Conservation (phyloP, 148 eudicot genomes). For the Persicaria tinctoria region DNA sequence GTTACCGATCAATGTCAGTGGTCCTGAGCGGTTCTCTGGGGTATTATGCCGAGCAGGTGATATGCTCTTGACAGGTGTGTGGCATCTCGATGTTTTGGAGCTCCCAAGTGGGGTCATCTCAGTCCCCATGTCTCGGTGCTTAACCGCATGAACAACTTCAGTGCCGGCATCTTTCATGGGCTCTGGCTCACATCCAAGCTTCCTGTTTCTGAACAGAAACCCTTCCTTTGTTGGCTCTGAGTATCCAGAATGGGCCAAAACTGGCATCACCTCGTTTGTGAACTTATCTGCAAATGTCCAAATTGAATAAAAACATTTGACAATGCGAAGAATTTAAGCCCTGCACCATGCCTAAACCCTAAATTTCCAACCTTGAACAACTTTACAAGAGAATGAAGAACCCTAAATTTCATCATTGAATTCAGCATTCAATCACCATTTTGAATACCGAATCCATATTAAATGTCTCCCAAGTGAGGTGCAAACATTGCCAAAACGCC, state of each 20-base stretch:
- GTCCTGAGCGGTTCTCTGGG: slow-evolving; percentile 66
- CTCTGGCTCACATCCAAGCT: slow-evolving; percentile 16
- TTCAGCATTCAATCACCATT: too few species aligned
- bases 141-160: slow-evolving; percentile 35
- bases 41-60: slow-evolving; percentile 83
- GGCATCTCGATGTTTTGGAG: slow-evolving; percentile 75
- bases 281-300: slow-evolving; percentile 52
- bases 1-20: slow-evolving; percentile 26
- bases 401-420: too few species aligned
- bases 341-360: too few species aligned
- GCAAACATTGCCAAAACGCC: too few species aligned
- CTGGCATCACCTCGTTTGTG: slow-evolving; percentile 43
- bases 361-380: too few species aligned
- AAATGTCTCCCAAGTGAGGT: too few species aligned
- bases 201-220: slow-evolving; percentile 45
- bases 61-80: slow-evolving; percentile 56
- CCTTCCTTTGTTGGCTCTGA: slow-evolving; percentile 57
- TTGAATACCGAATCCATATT: too few species aligned
- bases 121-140: slow-evolving; percentile 77
- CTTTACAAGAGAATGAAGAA: too few species aligned
- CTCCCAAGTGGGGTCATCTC: slow-evolving; percentile 92
- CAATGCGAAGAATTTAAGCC: too few species aligned
- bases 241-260: slow-evolving; percentile 29
- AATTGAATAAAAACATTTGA: slow-evolving; percentile 12
- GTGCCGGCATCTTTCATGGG: slow-evolving; percentile 32